Conservation (phyloP, 2,329 filamentous ascomycete species). For the Annulohypoxylon truncatum region DNA sequence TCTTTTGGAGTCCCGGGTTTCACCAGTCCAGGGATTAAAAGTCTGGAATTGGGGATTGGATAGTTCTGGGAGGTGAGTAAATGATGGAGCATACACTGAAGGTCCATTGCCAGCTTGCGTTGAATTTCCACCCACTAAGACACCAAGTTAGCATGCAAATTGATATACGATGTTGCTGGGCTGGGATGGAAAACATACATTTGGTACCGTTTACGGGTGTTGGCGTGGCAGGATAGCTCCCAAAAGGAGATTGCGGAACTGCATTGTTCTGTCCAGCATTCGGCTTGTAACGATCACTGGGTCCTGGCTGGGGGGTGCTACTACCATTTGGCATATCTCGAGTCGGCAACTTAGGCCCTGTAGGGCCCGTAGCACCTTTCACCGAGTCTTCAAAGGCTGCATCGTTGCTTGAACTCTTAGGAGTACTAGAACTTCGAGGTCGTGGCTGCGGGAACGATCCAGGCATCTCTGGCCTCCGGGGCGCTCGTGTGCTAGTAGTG, state of each 20-base stretch:
- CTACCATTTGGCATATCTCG: constrained; percentile 17
- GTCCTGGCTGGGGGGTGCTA: constrained; percentile 33
- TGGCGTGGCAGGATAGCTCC: constrained; percentile 27
- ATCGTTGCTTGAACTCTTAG: constrained; percentile 47
- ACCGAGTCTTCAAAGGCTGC: constrained; percentile 45
- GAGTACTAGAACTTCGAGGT: constrained; percentile 47
- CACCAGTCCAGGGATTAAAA: constrained; percentile 14
- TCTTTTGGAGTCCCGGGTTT: not conserved
- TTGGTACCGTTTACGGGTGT: constrained; percentile 29
- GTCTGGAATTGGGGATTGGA: constrained; percentile 13
- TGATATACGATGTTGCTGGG: not conserved
- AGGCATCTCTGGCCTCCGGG: constrained; percentile 45
- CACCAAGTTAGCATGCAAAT: constrained; percentile 35
- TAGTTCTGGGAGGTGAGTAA: constrained; percentile 24
- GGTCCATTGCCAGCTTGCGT: constrained; percentile 50
- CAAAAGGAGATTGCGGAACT: constrained; percentile 22
- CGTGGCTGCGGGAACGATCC: constrained; percentile 44
- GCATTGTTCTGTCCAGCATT: constrained; percentile 21
- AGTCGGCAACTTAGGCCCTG: constrained; percentile 9
- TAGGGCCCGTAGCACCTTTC: constrained; percentile 17
- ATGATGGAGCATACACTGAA: constrained; percentile 61
- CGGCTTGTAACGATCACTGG: constrained; percentile 41
- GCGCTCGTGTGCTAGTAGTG: constrained; percentile 58
- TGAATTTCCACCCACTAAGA: constrained; percentile 36
- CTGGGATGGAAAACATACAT: constrained; percentile 35